Conservation (phyloP, 2,329 filamentous ascomycete genomes). For the Aotearoamyces nothofagi region DNA sequence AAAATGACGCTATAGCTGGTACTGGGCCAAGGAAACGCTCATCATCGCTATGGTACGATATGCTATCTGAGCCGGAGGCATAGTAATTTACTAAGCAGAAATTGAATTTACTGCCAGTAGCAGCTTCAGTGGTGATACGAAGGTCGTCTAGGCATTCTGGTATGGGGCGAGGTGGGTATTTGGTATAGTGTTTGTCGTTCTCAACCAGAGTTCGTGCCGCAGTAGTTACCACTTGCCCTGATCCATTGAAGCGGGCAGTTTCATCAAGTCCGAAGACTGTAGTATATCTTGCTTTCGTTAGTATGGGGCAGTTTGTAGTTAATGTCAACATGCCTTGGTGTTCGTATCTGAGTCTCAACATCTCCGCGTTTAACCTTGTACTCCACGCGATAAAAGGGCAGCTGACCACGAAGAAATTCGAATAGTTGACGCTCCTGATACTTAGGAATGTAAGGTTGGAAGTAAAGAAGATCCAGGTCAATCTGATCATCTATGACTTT, state of each 20-base stretch:
- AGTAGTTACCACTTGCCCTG: slow-evolving; percentile 27
- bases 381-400: slow-evolving; percentile 63
- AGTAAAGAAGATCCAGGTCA: slow-evolving; percentile 61
- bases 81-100: slow-evolving; percentile 78
- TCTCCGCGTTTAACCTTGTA: slow-evolving; percentile 57
- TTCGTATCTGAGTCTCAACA: slow-evolving; percentile 43
- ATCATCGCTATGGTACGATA: slow-evolving; percentile 68
- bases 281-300: slow-evolving; percentile 37
- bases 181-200: slow-evolving; percentile 37
- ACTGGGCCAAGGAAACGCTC: slow-evolving; percentile 57
- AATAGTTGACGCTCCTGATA: slow-evolving; percentile 44
- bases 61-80: slow-evolving; percentile 60
- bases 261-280: slow-evolving; percentile 44
- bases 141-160: slow-evolving; percentile 54
- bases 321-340: slow-evolving; percentile 25
- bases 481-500: slow-evolving; percentile 47
- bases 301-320: slow-evolving; percentile 4
- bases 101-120: slow-evolving; percentile 55
- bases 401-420: slow-evolving; percentile 50
- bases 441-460: slow-evolving; percentile 53
- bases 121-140: slow-evolving; percentile 44
- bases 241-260: slow-evolving; percentile 41
- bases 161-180: slow-evolving; percentile 50
- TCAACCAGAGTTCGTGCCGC: slow-evolving; percentile 24
- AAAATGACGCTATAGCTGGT: slow-evolving; percentile 62